Conservation (phyloP, 345 rosid genomes). For the Rhodamnia rubescens region DNA sequence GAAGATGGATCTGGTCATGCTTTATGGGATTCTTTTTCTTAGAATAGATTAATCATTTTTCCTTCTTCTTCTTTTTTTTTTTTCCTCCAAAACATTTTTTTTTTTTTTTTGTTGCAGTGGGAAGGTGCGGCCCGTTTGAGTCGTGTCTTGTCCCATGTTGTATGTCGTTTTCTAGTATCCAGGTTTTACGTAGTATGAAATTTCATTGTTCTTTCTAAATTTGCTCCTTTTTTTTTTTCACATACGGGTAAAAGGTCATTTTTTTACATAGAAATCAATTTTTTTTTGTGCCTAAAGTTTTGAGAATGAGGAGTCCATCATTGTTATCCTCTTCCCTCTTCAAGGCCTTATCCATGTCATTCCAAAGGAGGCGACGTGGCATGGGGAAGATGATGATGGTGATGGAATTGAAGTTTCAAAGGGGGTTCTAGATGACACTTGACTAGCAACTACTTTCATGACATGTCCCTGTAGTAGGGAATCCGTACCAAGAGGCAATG, state of each 20-base stretch:
- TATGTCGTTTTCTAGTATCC: not conserved
- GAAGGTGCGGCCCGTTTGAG: not conserved
- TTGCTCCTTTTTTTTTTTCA: not conserved
- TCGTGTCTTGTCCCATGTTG: not conserved
- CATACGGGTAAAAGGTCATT: not conserved
- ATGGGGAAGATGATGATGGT: not conserved
- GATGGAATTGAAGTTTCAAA: not conserved
- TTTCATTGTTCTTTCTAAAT: rapidly evolving
- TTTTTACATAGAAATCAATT: too few relatives aligned
- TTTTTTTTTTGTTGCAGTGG: not conserved
- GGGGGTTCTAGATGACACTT: not conserved
- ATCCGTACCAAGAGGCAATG: not conserved
- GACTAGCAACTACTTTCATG: not conserved
- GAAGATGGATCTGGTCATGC: not conserved
- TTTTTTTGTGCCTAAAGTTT: too few relatives aligned
- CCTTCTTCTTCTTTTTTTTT: not conserved
- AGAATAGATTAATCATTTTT: not conserved
- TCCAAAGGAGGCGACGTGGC: not conserved
- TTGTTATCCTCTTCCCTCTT: too few relatives aligned
- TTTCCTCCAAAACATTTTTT: not conserved
- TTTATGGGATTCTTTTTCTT: not conserved
- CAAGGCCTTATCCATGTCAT: not conserved
- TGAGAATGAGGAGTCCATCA: not conserved
- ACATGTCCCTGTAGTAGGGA: not conserved
- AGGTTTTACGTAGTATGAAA: not conserved